Conservation (phyloP, 441 rosid genomes). For the Brassica hybrid region DNA sequence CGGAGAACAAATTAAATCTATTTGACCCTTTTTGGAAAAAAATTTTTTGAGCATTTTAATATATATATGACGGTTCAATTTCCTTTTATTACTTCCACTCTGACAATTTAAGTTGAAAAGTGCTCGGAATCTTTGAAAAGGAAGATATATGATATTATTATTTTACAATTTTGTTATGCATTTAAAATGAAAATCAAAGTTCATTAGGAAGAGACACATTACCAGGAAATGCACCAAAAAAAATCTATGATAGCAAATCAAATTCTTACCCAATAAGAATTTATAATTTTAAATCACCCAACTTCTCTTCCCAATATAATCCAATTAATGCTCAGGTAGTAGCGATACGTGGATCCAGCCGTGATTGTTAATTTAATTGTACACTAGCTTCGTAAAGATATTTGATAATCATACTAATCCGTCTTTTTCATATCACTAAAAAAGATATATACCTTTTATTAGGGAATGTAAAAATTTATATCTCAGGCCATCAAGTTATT, state of each 20-base stretch:
- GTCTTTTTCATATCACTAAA: background rate
- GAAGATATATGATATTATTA: background rate
- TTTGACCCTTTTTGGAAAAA: background rate
- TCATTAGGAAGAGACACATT: conserved; percentile 9
- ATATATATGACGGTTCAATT: background rate
- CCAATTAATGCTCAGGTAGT: conserved; percentile 18
- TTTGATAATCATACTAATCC: background rate
- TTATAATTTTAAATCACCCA: background rate
- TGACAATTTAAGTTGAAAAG: background rate
- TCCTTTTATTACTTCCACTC: background rate
- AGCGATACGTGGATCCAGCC: conserved; percentile 23
- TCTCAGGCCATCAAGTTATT: too few relatives aligned
- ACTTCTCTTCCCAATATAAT: conserved; percentile 6
- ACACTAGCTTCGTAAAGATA: background rate
- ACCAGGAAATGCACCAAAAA: conserved; percentile 12
- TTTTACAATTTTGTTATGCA: background rate
- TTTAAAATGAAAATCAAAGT: background rate
- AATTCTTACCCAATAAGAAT: background rate
- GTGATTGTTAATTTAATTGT: background rate
- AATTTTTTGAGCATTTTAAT: background rate
- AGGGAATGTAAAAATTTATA: too few relatives aligned
- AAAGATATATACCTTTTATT: background rate
- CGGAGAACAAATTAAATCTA: background rate
- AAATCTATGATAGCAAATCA: background rate
- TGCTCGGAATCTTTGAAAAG: background rate